A percentile compares a stretch with the other conserved stretches of the same genome.
Conservation (phyloP, 495 filamentous ascomycete species). For the Daldinia caldariorum region DNA sequence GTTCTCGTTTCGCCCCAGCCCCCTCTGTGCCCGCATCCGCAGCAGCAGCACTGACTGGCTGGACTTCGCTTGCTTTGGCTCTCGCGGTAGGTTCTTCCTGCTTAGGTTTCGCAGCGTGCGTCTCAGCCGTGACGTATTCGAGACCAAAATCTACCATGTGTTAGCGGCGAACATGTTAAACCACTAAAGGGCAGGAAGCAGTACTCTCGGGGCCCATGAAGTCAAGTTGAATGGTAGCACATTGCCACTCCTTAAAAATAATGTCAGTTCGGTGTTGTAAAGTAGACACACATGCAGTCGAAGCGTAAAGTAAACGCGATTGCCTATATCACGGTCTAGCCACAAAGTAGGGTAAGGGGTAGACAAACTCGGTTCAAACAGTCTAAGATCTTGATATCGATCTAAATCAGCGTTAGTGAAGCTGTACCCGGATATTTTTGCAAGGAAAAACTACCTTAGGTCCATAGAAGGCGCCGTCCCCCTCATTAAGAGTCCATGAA, state of each 20-base stretch:
- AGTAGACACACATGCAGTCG: neutral
- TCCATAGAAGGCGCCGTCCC: conserved; percentile 97
- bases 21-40: conserved; percentile 51
- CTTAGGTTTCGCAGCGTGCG: conserved; percentile 46
- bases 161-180: conserved; percentile 1
- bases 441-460: conserved; percentile 59
- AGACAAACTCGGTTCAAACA: conserved; percentile 60
- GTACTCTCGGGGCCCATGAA: conserved; percentile 68
- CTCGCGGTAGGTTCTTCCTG: conserved; percentile 42
- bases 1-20: conserved; percentile 45
- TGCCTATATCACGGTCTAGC: neutral
- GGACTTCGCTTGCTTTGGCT: conserved; percentile 46
- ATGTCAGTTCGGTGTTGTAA: conserved; percentile 4
- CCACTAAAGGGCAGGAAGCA: neutral
- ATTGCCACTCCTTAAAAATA: conserved; percentile 75
- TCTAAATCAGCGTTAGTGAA: conserved; percentile 55
- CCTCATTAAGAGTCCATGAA: conserved; percentile 86
- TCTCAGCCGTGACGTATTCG: conserved; percentile 76
- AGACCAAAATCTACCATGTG: conserved; percentile 67
- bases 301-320: no score
- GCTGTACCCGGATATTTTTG: neutral
- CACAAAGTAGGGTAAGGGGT: conserved; percentile 2
- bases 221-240: conserved; percentile 96
- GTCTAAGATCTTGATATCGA: conserved; percentile 91
- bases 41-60: conserved; percentile 42